Base-by-base conservation (phyloP, 768 basidiomycete genomes). In the Naganishia vishniacii region DNA sequence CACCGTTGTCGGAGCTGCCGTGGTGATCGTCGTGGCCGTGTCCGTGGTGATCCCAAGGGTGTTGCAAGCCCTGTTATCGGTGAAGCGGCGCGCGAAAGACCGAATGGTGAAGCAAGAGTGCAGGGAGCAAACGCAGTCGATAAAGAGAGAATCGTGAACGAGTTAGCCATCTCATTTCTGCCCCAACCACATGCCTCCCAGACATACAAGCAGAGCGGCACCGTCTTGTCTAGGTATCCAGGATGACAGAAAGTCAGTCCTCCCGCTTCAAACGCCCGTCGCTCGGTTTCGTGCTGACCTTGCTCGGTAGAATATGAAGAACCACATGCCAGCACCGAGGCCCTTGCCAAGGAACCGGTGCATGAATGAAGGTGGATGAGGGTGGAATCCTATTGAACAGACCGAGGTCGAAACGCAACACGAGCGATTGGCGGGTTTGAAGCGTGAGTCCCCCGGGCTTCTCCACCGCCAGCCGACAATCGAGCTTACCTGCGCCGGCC, bases 251-350 rank as follows among this genome's bases (percentile, higher is more conserved):
- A 56, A 25, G 48, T 23, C 41, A 46, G 15, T 23, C 26, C 28
- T 25, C 5, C 18, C 11, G 4, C 34, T 31, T 65, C 45, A 60
- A 67, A 56, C 9, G n/a, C n/a, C 44, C 59, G 28, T 67, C 40
- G 13, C 66, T 48, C 31, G n/a, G 29, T 9, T 1, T 18, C 18
- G 26, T 48, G 81, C 87, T 73, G 72, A 94, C 92, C 91, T 82
- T 68, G 88, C 87, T 62, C 92, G 86, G 79, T 93, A 95, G 81
- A 95, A 94, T 75, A 95, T 91, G 81, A 92, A 95, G 84, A 94
- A 94, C 92, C 92, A 95, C 92, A 95, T 94, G 26, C 85, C 84
- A 34, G 91, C 92, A 51, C 92, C 92, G 47, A 95, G 81, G 65
- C 84, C 85, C 78, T 91, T 92, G 28, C 88, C 83, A 31, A 93